Evolutionary conservation across 2,329 filamentous ascomycete species (phyloP), one percentile per base, ranked within the genome.

Genomic region (Cladosporium colombiae): DNA sequence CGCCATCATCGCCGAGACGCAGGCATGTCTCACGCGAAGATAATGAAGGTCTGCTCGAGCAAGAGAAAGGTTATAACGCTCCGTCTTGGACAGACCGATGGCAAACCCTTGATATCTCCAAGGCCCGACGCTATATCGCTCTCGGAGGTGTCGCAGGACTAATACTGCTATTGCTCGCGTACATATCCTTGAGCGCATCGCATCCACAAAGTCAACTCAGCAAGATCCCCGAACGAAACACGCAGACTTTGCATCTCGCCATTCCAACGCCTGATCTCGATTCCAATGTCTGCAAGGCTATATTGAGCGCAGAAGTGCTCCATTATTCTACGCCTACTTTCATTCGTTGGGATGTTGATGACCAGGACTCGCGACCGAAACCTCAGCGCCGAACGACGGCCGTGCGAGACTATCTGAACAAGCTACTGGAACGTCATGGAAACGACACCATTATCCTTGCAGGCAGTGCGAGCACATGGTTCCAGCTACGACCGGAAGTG

Each of bases 391-490:
- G 35, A 18, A 69, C 67, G 18, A 65, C 50, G n/a, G 65, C 62
- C 8, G 67, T 69, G 13, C 59, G 63, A 2, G 29, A 68, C 7
- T 68, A 69, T 49, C 66, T 70, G n/a, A 49, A 66, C 37, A 57
- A 62, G 3, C 44, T 68, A n/a, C 29, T 7, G 16, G 25, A 60
- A 6, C 50, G 61, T 6, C n/a, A 59, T 16, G 62, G 27, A 1
- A 59, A 65, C n/a, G 88, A 90, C 72, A 76, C 90, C n/a, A 82
- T 89, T n/a, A 75, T 89, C 64, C 80, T 90, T 57, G 81, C 86
- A 5, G 87, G 89, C 73, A 86, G 84, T 1, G 82, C 84, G 71
- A 85, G 89, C 65, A 81, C 85, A 0, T 85, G 86, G 76, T 86
- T 89, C 68, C 88, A 90, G 73, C 78, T 90, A 1, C 86, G 87